Percentiles rank a stretch among this genome's conserved stretches.
Evolutionary conservation across 352 stramenopile genomes (phyloP).

Genomic region (Phytophthora cactorum): DNA sequence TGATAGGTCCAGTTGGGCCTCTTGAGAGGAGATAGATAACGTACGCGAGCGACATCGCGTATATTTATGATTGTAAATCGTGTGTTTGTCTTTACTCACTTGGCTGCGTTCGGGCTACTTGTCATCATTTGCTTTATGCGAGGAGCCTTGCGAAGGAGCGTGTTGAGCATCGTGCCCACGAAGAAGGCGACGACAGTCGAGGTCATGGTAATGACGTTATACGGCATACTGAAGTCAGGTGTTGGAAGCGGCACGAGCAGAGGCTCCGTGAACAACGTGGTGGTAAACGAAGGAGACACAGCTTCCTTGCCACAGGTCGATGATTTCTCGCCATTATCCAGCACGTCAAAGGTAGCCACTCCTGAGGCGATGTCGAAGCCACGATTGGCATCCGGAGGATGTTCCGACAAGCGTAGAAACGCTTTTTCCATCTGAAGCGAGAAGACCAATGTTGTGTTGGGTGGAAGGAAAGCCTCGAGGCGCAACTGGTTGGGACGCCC

Average conservation of each 20-base stretch:
- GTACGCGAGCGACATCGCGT: constrained; percentile 30
- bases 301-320: constrained; percentile 17
- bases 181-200: constrained; percentile 90
- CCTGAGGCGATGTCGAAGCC: constrained; percentile 83
- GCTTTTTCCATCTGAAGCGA: constrained; percentile 83
- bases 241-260: constrained; percentile 84
- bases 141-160: constrained; percentile 72
- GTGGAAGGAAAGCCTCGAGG: constrained; percentile 56
- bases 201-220: constrained; percentile 92
- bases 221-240: constrained; percentile 92
- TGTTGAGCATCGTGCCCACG: constrained; percentile 85
- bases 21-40: constrained; percentile 29
- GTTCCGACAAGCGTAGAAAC: constrained; percentile 83
- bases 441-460: constrained; percentile 61
- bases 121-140: constrained; percentile 74
- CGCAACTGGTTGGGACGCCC: constrained; percentile 64
- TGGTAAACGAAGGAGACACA: constrained; percentile 25
- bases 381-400: constrained; percentile 86
- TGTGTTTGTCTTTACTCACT: constrained; percentile 29
- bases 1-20: constrained; percentile 10
- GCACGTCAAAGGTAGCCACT: constrained; percentile 52
- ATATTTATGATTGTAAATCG: constrained; percentile 34
- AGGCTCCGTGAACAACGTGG: constrained; percentile 77
- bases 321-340: not conserved
- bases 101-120: constrained; percentile 19